Evolutionary conservation across 306 rosid genomes (phyloP), one percentile per base, ranked within the genome.

Genomic region (Hippophae gyantsensis): DNA sequence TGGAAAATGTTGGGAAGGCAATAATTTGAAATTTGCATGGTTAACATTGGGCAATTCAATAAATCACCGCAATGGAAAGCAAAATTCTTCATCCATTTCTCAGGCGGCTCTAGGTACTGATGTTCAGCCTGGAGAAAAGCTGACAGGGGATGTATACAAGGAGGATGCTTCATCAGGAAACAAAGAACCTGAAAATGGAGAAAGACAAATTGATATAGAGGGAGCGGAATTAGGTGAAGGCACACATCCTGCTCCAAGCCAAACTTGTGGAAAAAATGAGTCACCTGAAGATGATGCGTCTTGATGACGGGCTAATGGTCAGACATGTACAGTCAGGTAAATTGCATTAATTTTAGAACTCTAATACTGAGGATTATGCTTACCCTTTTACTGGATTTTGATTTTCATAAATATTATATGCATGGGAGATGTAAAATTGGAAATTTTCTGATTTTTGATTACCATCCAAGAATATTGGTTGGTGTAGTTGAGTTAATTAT

Each of bases 241-340:
- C 57, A 59, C 69, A 18, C 55, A 69, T 64, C 54, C 62, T 58
- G 53, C 66, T 71, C 58, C 80, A 18, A 63, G 61, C 52, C 64
- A 66, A 46, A 70, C 43, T 41, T 82, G 85, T 23, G 62, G 66
- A 27, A 79, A 73, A 56, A 61, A 71, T 72, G 78, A 80, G 67
- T 80, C 85, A 43, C 77, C 83, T 8, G 62, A 72, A 58, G 74
- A 47, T 54, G 63, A 69, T 62, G 72, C 42, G 55, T 68, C 52
- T 58, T 87, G 83, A 82, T 82, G 74, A 71, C 60, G 85, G 74
- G 74, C 69, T 69, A 61, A 69, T 76, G 61, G 57, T 65, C 76
- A 61, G 84, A 78, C 59, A 76, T 88, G 96, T 88, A 88, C 94
- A 88, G 93, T 78, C 73, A 84, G 87, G 89, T 87, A 82, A 87